Evolutionary conservation across 768 basidiomycete genomes (phyloP).

Genomic region (Amanita pallidorosea): DNA sequence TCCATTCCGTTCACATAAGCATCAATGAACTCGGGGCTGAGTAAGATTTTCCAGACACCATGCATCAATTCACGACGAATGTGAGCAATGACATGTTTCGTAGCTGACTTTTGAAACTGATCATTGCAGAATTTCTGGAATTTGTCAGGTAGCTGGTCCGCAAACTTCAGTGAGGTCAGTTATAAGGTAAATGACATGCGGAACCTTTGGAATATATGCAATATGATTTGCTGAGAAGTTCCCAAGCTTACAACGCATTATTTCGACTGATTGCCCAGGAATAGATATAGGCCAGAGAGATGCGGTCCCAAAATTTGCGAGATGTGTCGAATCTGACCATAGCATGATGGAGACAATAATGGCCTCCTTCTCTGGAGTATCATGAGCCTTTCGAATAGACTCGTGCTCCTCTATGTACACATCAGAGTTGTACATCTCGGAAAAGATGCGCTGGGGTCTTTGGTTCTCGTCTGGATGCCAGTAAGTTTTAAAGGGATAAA

Average conservation of each 20-base stretch:
- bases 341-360: neutral
- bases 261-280: conserved; percentile 26
- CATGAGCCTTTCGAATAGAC: neutral
- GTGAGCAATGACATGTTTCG: conserved; percentile 15
- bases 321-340: neutral
- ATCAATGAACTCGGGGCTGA: conserved; percentile 22
- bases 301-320: conserved; percentile 2
- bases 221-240: conserved; percentile 23
- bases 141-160: neutral
- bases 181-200: neutral
- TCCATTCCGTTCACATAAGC: conserved; percentile 23
- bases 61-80: conserved; percentile 24
- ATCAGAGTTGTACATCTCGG: neutral
- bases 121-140: conserved; percentile 8
- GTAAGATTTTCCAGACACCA: conserved; percentile 7
- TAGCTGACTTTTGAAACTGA: conserved; percentile 25
- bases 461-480: neutral
- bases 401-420: neutral
- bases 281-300: conserved; percentile 4
- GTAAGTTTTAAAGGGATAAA: neutral
- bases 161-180: neutral
- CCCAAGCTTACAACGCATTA: conserved; percentile 19
- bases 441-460: neutral
- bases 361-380: neutral
- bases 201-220: conserved; percentile 28